Evolutionary conservation across 768 basidiomycete species (phyloP), one percentile per base, ranked within the genome.

Genomic region (Cantharellus anzutake): DNA sequence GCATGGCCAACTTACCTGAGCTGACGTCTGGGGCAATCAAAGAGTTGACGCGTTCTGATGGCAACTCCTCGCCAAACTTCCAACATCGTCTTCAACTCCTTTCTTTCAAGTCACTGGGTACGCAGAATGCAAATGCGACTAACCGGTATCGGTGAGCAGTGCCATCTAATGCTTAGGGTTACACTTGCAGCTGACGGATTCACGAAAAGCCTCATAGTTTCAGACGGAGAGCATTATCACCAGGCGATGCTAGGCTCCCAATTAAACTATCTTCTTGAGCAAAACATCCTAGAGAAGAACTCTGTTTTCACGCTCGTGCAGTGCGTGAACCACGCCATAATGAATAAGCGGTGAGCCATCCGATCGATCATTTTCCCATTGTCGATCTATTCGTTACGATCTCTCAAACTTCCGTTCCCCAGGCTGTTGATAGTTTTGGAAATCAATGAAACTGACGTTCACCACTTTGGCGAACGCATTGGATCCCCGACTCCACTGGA

Each of bases 231-330:
- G 20, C 72, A 86, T 64, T 96, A 86, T 69, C 75, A 86, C 55
- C 96, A 97, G 69, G 83, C 86, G 35, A 97, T 99, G 96, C 75
- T 98, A 41, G 88, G 91, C 3, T 96, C 93, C 0, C 86, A 90
- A 66, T 77, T 92, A 51, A 97, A 97, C 66, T 63, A 73, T 4
- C 71, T 89, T 63, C 81, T 93, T 11, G 76, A 82, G 14, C 74
- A 80, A 0, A 78, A 80, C 4, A 66, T 72, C 0, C 73, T 97
- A 41, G 70, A 71, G 42, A 87, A 83, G 67, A 74, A 86, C 67
- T 75, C 80, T 0, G 71, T 98, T 29, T 78, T 84, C 42, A 74
- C 78, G 48, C 71, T 96, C 41, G 81, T 83, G 62, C 82, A 79
- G 65, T 79, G 86, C 66, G 84, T 89, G 1, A 84, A 82, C 66